These are phyloP conservation scores for Cyanophora paradoxa DNA, from an alignment of 78 protist species.

Conservation along the genomic window DNA sequence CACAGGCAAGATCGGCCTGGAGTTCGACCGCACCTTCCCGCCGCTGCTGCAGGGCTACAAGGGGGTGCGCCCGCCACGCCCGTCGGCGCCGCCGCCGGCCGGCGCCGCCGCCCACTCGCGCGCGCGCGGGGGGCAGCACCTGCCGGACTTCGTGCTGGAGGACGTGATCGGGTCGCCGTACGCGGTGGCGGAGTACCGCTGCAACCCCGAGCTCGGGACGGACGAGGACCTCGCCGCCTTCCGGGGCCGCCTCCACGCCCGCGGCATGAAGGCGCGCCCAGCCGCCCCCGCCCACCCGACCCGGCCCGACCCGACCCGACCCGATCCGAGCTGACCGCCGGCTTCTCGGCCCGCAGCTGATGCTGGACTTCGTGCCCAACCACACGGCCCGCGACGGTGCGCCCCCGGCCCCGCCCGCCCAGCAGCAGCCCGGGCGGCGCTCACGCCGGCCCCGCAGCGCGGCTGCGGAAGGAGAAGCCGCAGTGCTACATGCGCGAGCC, in stretches of 20 bases:
- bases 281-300: no score
- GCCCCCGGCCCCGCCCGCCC: no score
- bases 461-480: no score
- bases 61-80: no score
- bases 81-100: no score
- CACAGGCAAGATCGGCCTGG: no score
- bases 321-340: no score
- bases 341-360: constrained; percentile 56
- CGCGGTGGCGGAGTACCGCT: constrained; percentile 59
- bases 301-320: no score
- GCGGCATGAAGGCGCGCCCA: no score
- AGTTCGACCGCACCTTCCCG: constrained; percentile 60
- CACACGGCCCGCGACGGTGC: constrained; percentile 78
- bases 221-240: constrained; percentile 31
- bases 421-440: no score
- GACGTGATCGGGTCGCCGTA: constrained; percentile 87
- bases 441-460: no score
- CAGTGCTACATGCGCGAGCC: constrained; percentile 61
- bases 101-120: no score
- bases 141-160: constrained; percentile 47
- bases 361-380: constrained; percentile 84
- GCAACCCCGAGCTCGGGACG: constrained; percentile 58
- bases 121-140: constrained; percentile 24
- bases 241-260: background rate
- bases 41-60: constrained; percentile 45